phyloP scores from a whole-genome alignment of 768 basidiomycete genomes.

The Lactarius akahatsu region DNA sequence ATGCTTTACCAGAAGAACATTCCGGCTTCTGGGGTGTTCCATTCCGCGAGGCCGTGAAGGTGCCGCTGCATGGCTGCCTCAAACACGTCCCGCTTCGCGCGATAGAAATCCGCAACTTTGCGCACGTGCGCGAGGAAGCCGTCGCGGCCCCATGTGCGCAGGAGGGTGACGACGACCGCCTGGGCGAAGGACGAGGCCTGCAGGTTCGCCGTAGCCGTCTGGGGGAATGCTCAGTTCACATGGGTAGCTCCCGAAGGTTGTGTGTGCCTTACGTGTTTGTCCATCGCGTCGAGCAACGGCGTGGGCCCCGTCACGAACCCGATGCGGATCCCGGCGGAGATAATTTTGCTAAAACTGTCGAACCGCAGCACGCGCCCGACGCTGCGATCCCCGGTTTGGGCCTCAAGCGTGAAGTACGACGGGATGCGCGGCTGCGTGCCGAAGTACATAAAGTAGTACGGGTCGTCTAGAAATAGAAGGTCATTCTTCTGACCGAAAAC shows the following conservation, averaged over 20 bases:
- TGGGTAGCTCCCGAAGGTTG: neutral
- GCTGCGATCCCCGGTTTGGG: conserved; percentile 49
- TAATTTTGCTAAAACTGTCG: conserved; percentile 86
- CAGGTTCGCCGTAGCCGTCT: conserved; percentile 68
- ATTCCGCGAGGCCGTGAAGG: conserved; percentile 74
- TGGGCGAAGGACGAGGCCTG: conserved; percentile 67
- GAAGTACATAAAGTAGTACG: conserved; percentile 77
- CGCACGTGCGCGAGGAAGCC: conserved; percentile 70
- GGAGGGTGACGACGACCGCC: conserved; percentile 55
- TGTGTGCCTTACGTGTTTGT: conserved; percentile 55
- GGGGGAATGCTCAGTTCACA: conserved; percentile 3
- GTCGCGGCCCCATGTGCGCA: conserved; percentile 72
- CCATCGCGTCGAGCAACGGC: conserved; percentile 63
- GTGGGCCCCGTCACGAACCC: conserved; percentile 81
- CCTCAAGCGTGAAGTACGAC: conserved; percentile 81
- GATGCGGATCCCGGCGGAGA: conserved; percentile 73
- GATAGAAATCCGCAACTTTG: conserved; percentile 72
- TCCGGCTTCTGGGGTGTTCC: conserved; percentile 69
- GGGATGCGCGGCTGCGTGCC: conserved; percentile 60
- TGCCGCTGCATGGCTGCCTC: conserved; percentile 72
- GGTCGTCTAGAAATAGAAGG: conserved; percentile 56
- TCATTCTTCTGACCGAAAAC: neutral
- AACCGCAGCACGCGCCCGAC: conserved; percentile 83
- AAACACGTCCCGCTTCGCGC: conserved; percentile 71
- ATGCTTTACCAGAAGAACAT: conserved; percentile 83